Evolutionary conservation across 257 asterid species (phyloP).

Genomic region (Penstemon newberryi): DNA sequence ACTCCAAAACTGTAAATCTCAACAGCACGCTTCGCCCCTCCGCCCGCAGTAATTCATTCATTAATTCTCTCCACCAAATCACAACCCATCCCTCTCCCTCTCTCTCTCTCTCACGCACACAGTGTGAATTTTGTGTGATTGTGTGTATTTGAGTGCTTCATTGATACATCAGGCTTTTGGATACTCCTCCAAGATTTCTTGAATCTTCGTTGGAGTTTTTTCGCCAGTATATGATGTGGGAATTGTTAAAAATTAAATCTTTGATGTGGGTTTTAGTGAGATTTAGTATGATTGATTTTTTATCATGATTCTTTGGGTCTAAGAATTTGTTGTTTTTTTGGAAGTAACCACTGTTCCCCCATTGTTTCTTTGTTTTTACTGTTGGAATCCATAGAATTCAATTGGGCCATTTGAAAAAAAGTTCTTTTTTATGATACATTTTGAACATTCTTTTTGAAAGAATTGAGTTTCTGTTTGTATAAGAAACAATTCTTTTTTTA

Average conservation of each 20-base stretch:
- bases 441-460: constrained; percentile 2
- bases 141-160: neutral
- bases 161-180: neutral
- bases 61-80: constrained; percentile 1
- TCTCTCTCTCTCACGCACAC: neutral
- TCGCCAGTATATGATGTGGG: constrained; percentile 21
- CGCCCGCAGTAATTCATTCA: neutral
- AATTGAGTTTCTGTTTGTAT: constrained; percentile 18
- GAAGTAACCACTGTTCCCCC: neutral
- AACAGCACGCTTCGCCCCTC: neutral
- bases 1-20: neutral
- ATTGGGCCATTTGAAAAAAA: no score
- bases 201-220: constrained; percentile 22
- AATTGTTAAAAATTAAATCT: constrained; percentile 26
- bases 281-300: constrained; percentile 23
- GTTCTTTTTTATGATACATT: neutral
- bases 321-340: constrained; percentile 4
- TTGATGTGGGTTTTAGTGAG: constrained; percentile 29
- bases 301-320: constrained; percentile 26
- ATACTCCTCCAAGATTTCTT: constrained; percentile 20
- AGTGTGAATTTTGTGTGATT: neutral
- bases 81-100: neutral
- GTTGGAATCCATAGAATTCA: neutral
- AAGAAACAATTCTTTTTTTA: neutral
- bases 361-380: constrained; percentile 22